Conservation (phyloP, 345 rosid species). For the Melaleuca alternifolia region DNA sequence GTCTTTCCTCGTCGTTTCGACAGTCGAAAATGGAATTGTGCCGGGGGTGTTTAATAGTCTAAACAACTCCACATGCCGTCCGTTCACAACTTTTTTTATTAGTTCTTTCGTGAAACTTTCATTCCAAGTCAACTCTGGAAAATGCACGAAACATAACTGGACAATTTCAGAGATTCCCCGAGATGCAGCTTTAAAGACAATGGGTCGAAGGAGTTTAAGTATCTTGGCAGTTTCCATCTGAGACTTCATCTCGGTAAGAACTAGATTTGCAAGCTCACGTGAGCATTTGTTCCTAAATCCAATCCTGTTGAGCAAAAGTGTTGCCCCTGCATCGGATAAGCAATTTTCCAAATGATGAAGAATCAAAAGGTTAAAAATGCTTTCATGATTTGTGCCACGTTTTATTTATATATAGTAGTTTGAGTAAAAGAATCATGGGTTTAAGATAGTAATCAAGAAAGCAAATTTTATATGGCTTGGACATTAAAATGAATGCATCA, state of each 20-base stretch:
- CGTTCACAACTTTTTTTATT: background rate
- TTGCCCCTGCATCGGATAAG: background rate
- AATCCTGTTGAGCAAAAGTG: background rate
- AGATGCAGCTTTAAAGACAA: background rate
- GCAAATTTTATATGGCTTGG: no score
- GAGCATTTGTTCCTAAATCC: background rate
- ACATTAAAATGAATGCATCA: no score
- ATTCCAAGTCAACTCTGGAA: background rate
- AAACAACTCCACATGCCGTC: background rate
- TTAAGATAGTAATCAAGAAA: no score
- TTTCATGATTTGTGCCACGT: no score
- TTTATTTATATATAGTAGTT: no score
- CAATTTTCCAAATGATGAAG: no score
- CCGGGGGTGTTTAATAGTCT: background rate
- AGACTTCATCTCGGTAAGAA: background rate
- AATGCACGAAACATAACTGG: background rate
- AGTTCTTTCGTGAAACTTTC: fast-evolving
- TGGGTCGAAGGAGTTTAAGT: background rate
- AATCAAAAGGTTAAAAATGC: no score
- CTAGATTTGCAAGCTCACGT: background rate
- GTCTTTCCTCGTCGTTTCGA: fast-evolving
- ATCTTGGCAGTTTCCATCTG: fast-evolving
- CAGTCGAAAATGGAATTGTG: background rate
- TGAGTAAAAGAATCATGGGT: no score
- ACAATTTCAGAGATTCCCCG: background rate